phyloP scores from a whole-genome alignment of 2,329 filamentous ascomycete species.

The Colletotrichum kahawae region DNA sequence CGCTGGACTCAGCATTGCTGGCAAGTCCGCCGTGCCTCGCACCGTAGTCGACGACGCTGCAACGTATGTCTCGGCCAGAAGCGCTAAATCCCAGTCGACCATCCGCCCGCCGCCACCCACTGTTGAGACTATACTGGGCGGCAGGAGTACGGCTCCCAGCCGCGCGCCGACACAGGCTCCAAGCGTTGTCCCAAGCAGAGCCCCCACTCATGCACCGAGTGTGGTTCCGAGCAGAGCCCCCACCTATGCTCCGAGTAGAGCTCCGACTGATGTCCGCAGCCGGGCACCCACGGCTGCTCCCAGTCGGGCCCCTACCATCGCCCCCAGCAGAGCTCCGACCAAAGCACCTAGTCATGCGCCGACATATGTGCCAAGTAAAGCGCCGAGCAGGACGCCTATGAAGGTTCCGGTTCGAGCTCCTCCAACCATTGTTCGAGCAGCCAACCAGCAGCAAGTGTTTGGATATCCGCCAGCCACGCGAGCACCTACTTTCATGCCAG shows the following conservation, averaged over 20 bases:
- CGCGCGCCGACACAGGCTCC: slow-evolving; percentile 23
- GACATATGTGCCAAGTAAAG: neutral
- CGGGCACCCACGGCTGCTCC: neutral
- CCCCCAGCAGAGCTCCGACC: neutral
- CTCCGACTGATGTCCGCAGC: neutral
- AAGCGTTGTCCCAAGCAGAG: neutral
- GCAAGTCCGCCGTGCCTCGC: slow-evolving; percentile 7
- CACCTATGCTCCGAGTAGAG: neutral
- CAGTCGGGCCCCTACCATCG: neutral
- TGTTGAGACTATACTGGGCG: slow-evolving; percentile 31
- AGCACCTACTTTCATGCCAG: slow-evolving; percentile 28
- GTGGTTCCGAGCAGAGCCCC: neutral
- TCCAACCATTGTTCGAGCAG: neutral
- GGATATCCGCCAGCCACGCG: slow-evolving; percentile 25
- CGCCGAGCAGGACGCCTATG: slow-evolving; percentile 11
- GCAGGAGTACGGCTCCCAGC: slow-evolving; percentile 35
- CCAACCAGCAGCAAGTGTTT: slow-evolving; percentile 3
- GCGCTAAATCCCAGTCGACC: slow-evolving; percentile 40
- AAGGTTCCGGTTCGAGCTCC: neutral
- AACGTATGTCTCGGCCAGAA: slow-evolving; percentile 50
- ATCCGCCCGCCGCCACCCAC: slow-evolving; percentile 32
- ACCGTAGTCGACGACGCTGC: slow-evolving; percentile 36
- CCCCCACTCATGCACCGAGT: neutral
- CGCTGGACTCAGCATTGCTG: slow-evolving; percentile 39
- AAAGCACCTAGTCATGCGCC: neutral